phyloP scores from a whole-genome alignment of 176 grass and related monocot species.

The Zizania latifolia region DNA sequence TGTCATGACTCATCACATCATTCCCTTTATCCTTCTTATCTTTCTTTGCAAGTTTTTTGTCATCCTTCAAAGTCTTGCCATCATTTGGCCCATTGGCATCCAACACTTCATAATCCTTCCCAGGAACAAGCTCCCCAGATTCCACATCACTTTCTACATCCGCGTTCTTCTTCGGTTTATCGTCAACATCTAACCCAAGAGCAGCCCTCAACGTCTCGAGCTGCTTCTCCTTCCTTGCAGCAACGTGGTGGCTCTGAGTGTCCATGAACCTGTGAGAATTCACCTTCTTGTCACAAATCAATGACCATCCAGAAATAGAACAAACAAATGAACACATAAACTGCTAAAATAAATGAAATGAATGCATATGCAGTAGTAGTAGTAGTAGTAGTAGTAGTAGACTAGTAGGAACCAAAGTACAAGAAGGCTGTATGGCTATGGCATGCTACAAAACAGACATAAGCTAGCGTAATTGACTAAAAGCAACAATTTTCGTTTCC shows the following conservation, averaged over 20 bases:
- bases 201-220: slow-evolving; percentile 77
- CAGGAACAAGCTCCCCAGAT: slow-evolving; percentile 83
- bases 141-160: slow-evolving; percentile 75
- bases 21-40: slow-evolving; percentile 42
- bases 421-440: not conserved
- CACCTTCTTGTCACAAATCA: not conserved
- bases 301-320: not conserved
- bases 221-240: slow-evolving; percentile 82
- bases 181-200: slow-evolving; percentile 47
- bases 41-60: slow-evolving; percentile 26
- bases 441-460: not conserved
- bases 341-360: not conserved
- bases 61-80: slow-evolving; percentile 18
- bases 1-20: slow-evolving; percentile 8
- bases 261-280: slow-evolving; percentile 49
- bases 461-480: not conserved
- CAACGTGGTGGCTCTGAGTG: slow-evolving; percentile 86
- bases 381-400: not conserved
- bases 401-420: not conserved
- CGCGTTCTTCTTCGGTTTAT: slow-evolving; percentile 33
- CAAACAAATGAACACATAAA: not conserved
- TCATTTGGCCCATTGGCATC: slow-evolving; percentile 33
- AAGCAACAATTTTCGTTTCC: not conserved
- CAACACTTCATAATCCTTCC: slow-evolving; percentile 35
- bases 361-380: not conserved